Percentiles rank a stretch among this genome's conserved stretches.
Evolutionary conservation across 345 rosid genomes (phyloP).

Genomic region (Ailanthus altissimus): DNA sequence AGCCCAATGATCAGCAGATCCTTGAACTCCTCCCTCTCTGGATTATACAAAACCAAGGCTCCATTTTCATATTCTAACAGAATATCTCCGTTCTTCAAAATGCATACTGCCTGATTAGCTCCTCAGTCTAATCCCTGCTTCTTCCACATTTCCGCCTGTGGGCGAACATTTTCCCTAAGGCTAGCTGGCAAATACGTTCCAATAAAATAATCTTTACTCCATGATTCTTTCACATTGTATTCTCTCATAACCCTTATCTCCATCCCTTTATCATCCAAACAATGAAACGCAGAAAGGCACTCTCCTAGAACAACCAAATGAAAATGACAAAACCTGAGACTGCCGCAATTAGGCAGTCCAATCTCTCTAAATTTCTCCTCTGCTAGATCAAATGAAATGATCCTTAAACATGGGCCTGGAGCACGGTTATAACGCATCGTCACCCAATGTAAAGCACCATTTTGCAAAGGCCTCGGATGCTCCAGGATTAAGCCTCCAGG

Average conservation of each 20-base stretch:
- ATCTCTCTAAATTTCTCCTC: not conserved
- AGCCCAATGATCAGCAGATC: conserved; percentile 6
- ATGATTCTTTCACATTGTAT: conserved; percentile 21
- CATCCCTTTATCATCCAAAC: not conserved
- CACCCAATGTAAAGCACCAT: conserved; percentile 20
- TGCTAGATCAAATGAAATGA: conserved; percentile 13
- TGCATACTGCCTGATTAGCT: conserved; percentile 1
- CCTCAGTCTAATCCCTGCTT: not conserved
- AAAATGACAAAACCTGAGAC: not conserved
- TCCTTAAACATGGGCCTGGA: too few species aligned
- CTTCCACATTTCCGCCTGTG: conserved; percentile 1
- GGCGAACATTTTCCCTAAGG: not conserved
- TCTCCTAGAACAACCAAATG: conserved; percentile 14
- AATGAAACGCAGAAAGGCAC: conserved; percentile 11
- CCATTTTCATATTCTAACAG: not conserved
- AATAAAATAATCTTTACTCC: conserved; percentile 7
- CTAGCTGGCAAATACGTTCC: conserved; percentile 11
- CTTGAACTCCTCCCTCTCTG: not conserved
- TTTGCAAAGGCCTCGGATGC: not conserved
- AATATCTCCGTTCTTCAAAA: conserved; percentile 16
- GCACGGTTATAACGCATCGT: not conserved
- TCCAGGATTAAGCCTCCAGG: not conserved
- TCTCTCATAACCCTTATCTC: conserved; percentile 22
- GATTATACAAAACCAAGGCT: conserved; percentile 12
- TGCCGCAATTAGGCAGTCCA: not conserved